These are phyloP conservation scores for Echeveria elegans DNA, from an alignment of 164 flowering plant species.

Conservation along the genomic window DNA sequence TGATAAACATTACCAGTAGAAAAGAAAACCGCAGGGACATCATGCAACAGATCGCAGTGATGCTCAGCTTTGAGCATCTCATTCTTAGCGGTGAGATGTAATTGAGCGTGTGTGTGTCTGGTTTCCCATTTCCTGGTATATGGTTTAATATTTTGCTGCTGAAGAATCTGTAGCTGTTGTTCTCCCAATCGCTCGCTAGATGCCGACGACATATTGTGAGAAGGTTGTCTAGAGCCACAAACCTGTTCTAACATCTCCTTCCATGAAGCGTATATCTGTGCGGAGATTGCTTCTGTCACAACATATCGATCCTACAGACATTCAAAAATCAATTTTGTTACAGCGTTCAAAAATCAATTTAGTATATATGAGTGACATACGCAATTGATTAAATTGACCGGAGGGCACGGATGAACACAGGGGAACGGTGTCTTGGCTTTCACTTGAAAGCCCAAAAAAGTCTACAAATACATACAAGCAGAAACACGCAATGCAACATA, in stretches of 20 bases:
- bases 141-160: conserved; percentile 64
- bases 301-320: conserved; percentile 49
- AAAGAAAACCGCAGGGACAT: conserved; percentile 80
- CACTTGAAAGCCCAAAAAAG: not conserved
- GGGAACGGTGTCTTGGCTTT: not conserved
- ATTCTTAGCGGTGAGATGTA: conserved; percentile 34
- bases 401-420: not conserved
- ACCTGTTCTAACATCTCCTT: conserved; percentile 81
- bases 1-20: conserved; percentile 91
- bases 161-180: conserved; percentile 19
- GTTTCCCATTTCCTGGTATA: conserved; percentile 94
- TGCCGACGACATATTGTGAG: not conserved
- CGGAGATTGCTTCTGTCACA: conserved; percentile 71
- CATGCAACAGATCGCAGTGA: conserved; percentile 57
- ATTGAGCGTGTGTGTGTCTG: conserved; percentile 54
- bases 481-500: not conserved
- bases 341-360: no score
- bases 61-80: conserved; percentile 13
- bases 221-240: conserved; percentile 24
- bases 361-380: no score
- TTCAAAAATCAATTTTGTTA: no score
- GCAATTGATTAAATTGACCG: no score
- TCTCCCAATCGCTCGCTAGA: conserved; percentile 9
- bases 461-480: not conserved
- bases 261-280: conserved; percentile 69